Evolutionary conservation across 1,284 basidiomycete genomes (phyloP).

Genomic region (Hypsizygus ulmarius): DNA sequence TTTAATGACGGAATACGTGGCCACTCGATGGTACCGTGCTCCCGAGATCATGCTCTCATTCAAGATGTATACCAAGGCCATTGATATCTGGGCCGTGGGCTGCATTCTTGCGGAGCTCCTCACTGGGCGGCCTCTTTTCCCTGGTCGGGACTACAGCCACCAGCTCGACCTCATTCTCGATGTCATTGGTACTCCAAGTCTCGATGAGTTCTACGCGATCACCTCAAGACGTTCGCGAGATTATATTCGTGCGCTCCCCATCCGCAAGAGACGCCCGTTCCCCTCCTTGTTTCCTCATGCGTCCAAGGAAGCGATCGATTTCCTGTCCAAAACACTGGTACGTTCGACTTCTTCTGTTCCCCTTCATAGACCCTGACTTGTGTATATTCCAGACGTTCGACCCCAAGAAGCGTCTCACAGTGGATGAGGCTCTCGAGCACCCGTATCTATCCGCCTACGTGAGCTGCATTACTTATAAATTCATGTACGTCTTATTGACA

Average conservation of each 20-base stretch:
- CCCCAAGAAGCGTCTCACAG: slow-evolving; percentile 82
- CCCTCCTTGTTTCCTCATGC: slow-evolving; percentile 84
- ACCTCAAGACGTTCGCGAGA: slow-evolving; percentile 83
- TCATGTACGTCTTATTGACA: not conserved
- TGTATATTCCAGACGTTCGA: slow-evolving; percentile 63
- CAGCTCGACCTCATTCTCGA: slow-evolving; percentile 91
- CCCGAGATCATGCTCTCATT: slow-evolving; percentile 97
- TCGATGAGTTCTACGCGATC: slow-evolving; percentile 91
- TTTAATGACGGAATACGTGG: slow-evolving; percentile 95
- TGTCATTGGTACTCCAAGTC: slow-evolving; percentile 78
- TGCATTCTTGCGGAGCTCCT: slow-evolving; percentile 98
- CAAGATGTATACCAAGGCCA: slow-evolving; percentile 94
- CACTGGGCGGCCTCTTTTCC: slow-evolving; percentile 90
- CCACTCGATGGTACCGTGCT: slow-evolving; percentile 91
- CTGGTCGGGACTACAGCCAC: slow-evolving; percentile 95
- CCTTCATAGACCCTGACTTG: slow-evolving; percentile 7
- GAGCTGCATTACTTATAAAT: slow-evolving; percentile 23
- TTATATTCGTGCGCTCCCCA: slow-evolving; percentile 86
- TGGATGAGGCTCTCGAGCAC: slow-evolving; percentile 83
- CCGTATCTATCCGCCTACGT: slow-evolving; percentile 66
- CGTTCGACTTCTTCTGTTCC: slow-evolving; percentile 24
- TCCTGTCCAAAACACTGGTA: slow-evolving; percentile 79
- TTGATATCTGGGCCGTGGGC: slow-evolving; percentile 95
- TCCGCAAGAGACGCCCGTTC: slow-evolving; percentile 82
- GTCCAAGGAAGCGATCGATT: slow-evolving; percentile 77